These are phyloP conservation scores for Rhizopogon vinicolor DNA, from an alignment of 768 basidiomycete genomes.

Conservation along the genomic window DNA sequence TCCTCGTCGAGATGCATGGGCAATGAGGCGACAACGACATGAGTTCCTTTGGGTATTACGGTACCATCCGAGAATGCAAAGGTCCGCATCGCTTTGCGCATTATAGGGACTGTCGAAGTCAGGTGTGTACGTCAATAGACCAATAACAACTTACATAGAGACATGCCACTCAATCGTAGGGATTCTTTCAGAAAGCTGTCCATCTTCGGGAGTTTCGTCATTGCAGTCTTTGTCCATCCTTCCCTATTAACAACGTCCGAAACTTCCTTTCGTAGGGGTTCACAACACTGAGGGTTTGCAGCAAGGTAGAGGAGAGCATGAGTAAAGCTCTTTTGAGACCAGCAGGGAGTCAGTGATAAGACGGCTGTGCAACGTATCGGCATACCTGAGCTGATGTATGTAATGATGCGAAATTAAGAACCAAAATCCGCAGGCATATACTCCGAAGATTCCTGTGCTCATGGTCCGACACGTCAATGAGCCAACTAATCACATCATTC, in stretches of 20 bases:
- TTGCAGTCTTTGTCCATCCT: constrained; percentile 29
- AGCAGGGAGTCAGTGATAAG: constrained; percentile 1
- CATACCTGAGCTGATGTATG: constrained; percentile 29
- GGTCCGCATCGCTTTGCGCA: constrained; percentile 30
- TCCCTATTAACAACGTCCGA: constrained; percentile 24
- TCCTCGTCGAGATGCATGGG: constrained; percentile 36
- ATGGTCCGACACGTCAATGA: constrained; percentile 29
- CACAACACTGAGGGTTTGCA: constrained; percentile 32
- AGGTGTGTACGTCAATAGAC: neutral
- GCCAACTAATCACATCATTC: constrained; percentile 38
- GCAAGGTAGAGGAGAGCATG: constrained; percentile 38
- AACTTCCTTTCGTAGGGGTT: constrained; percentile 37
- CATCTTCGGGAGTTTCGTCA: constrained; percentile 31
- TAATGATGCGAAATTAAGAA: constrained; percentile 34
- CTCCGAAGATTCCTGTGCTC: constrained; percentile 23
- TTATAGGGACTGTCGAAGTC: constrained; percentile 21
- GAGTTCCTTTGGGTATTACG: constrained; percentile 33
- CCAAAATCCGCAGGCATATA: constrained; percentile 29
- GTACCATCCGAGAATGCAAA: constrained; percentile 31
- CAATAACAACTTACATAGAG: constrained; percentile 21
- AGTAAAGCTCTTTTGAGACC: constrained; percentile 23
- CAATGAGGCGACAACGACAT: constrained; percentile 25
- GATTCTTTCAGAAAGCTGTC: constrained; percentile 43
- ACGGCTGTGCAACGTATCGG: neutral
- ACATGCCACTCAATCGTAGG: constrained; percentile 30